phyloP scores from a whole-genome alignment of 768 basidiomycete species.

The Albatrellus ellisii region DNA sequence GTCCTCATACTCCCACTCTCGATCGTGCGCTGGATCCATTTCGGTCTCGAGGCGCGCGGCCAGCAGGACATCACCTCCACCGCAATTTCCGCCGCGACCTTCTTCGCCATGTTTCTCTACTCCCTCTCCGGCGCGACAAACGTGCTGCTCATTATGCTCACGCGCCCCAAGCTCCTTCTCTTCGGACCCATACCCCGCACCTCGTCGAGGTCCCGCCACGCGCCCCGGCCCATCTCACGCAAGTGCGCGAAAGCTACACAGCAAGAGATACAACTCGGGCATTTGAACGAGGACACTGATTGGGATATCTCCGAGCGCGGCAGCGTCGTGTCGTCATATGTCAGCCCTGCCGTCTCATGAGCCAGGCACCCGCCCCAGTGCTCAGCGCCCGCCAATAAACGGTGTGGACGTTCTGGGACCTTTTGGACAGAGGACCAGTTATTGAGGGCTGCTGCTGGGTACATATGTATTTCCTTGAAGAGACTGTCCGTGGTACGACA shows the following conservation, averaged over 20 bases:
- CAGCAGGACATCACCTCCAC: no score
- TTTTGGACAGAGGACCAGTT: not conserved
- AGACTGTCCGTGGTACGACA: not conserved
- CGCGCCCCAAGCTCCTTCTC: conserved; percentile 23
- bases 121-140: conserved; percentile 28
- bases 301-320: not conserved
- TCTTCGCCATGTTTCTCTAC: conserved; percentile 22
- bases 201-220: not conserved
- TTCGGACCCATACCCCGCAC: conserved; percentile 13
- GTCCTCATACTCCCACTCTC: conserved; percentile 27
- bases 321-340: not conserved
- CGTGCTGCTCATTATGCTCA: conserved; percentile 24
- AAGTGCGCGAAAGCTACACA: not conserved
- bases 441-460: no score
- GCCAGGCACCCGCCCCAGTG: no score
- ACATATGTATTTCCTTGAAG: not conserved
- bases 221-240: not conserved
- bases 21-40: conserved; percentile 27
- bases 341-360: not conserved
- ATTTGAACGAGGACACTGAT: not conserved
- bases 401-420: not conserved
- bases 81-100: conserved; percentile 22
- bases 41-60: conserved; percentile 12
- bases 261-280: not conserved
- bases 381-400: no score